phyloP scores from a whole-genome alignment of 352 stramenopile genomes.

The Globisporangium nodosum region DNA sequence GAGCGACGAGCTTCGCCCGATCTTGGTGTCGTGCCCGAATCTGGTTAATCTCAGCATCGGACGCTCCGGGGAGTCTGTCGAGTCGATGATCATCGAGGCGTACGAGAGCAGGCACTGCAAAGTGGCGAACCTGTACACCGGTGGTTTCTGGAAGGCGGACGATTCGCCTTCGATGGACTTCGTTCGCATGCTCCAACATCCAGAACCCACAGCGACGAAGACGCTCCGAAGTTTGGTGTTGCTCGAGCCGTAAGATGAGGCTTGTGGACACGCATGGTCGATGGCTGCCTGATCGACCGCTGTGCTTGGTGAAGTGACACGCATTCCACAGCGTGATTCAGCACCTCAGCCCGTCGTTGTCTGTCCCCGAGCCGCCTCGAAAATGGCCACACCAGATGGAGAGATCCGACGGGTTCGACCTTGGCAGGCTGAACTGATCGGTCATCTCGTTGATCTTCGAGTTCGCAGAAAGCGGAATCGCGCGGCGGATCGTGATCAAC shows the following conservation, averaged over 20 bases:
- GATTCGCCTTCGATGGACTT: neutral
- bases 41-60: neutral
- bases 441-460: too few species aligned
- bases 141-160: neutral
- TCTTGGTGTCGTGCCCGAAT: neutral
- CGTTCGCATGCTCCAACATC: neutral
- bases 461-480: too few species aligned
- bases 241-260: neutral
- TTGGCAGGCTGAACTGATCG: too few species aligned
- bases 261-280: neutral
- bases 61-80: neutral
- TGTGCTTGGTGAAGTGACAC: neutral
- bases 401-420: too few species aligned
- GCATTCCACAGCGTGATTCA: neutral
- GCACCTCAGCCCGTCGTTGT: neutral
- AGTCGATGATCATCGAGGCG: neutral
- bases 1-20: neutral
- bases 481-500: too few species aligned
- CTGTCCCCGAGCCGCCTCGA: neutral
- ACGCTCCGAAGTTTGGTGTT: neutral
- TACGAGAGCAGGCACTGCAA: neutral
- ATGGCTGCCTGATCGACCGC: too few species aligned
- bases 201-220: neutral
- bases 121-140: neutral
- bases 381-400: neutral